Evolutionary conservation across 331 rosid species (phyloP).

Genomic region (Malus hybrid): DNA sequence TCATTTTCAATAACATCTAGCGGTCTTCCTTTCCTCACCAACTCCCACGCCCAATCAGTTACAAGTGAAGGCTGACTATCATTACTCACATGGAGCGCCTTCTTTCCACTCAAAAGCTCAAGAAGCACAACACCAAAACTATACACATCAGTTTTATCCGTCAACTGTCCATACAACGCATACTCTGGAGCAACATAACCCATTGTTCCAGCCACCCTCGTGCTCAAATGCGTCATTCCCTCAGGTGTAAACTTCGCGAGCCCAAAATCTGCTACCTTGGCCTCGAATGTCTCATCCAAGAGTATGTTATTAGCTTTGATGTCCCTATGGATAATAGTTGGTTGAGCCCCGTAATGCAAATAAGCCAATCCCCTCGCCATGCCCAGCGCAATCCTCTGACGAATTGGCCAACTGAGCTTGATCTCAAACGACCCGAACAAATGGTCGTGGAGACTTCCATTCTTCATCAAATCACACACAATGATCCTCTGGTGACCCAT

Average conservation of each 20-base stretch:
- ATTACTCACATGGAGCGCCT: constrained; percentile 44
- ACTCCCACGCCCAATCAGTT: constrained; percentile 89
- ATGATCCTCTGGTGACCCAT: constrained; percentile 91
- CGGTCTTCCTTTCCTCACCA: constrained; percentile 51
- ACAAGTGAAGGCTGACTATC: constrained; percentile 55
- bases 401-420: constrained; percentile 61
- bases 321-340: constrained; percentile 76
- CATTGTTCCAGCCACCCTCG: constrained; percentile 92
- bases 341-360: constrained; percentile 89
- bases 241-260: constrained; percentile 80
- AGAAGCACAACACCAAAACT: constrained; percentile 88
- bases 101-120: constrained; percentile 85
- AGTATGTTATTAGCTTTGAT: constrained; percentile 84
- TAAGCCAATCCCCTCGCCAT: constrained; percentile 87
- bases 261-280: constrained; percentile 87
- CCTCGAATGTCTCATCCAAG: constrained; percentile 71
- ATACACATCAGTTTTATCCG: constrained; percentile 83
- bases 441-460: constrained; percentile 87
- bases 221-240: constrained; percentile 87
- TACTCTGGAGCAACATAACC: constrained; percentile 95
- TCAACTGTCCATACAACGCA: constrained; percentile 81
- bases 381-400: constrained; percentile 68
- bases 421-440: constrained; percentile 45
- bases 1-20: constrained; percentile 70
- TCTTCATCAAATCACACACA: constrained; percentile 78